phyloP scores from a whole-genome alignment of 1,284 basidiomycete species.

The Coniferiporia weirii region DNA sequence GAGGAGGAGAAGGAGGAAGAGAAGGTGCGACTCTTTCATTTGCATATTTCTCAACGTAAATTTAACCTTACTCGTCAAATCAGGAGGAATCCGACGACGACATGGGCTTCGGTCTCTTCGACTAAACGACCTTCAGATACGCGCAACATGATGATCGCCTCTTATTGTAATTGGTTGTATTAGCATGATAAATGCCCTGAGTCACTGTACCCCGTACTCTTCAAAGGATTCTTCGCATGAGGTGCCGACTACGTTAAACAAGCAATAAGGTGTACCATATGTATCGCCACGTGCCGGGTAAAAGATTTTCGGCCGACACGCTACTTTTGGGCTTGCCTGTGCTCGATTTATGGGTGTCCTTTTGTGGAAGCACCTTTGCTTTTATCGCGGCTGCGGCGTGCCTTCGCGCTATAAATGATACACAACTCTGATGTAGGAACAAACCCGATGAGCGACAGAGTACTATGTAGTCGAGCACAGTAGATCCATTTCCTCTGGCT shows the following conservation, averaged over 20 bases:
- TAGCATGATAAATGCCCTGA: neutral
- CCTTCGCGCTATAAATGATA: too few species aligned
- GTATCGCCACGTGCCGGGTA: too few species aligned
- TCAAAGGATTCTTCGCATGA: neutral
- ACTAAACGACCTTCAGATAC: constrained; percentile 45
- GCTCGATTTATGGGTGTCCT: too few species aligned
- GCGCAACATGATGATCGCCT: neutral
- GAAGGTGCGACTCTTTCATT: constrained; percentile 45
- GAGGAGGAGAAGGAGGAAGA: constrained; percentile 67
- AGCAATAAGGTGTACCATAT: neutral
- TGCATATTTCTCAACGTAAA: neutral
- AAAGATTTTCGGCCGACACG: too few species aligned
- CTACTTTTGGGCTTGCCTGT: too few species aligned
- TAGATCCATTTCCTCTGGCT: too few species aligned
- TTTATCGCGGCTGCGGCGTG: too few species aligned
- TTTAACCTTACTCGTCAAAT: constrained; percentile 21
- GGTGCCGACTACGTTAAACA: neutral
- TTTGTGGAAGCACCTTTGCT: too few species aligned
- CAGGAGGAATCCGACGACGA: constrained; percentile 87
- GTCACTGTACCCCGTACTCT: neutral
- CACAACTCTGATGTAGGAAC: too few species aligned
- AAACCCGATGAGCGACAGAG: too few species aligned
- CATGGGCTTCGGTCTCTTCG: constrained; percentile 95
- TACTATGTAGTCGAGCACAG: too few species aligned
- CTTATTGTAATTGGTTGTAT: constrained; percentile 3